A percentile compares a stretch with the other conserved stretches of the same genome.
Conservation (phyloP, 2,329 filamentous ascomycete species). For the Xylogone sp. region DNA sequence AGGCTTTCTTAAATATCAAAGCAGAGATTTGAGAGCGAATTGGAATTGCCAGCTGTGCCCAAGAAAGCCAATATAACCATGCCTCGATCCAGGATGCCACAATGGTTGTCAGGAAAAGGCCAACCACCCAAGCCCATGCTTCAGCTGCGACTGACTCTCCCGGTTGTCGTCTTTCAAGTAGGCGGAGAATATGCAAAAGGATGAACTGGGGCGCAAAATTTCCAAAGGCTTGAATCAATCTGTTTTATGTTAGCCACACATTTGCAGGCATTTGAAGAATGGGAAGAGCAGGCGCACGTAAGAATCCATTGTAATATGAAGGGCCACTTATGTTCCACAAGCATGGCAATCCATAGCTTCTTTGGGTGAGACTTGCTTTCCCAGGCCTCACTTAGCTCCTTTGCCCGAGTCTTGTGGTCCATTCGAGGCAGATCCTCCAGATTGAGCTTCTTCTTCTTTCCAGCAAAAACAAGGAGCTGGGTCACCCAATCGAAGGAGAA, state of each 20-base stretch:
- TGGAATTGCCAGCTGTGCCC: constrained; percentile 59
- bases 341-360: constrained; percentile 57
- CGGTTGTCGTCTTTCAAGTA: constrained; percentile 53
- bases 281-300: constrained; percentile 35
- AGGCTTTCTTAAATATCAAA: constrained; percentile 72
- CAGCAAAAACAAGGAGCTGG: constrained; percentile 49
- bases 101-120: constrained; percentile 57
- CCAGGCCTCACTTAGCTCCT: constrained; percentile 48
- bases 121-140: constrained; percentile 66
- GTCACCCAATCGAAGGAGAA: constrained; percentile 65
- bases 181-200: constrained; percentile 60
- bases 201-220: constrained; percentile 69
- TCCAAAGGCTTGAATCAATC: constrained; percentile 22
- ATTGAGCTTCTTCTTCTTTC: constrained; percentile 56
- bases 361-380: constrained; percentile 38
- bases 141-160: constrained; percentile 44
- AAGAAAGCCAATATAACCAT: constrained; percentile 64
- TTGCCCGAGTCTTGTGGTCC: constrained; percentile 49
- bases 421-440: constrained; percentile 59
- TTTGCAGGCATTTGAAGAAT: constrained; percentile 24
- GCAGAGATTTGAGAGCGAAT: constrained; percentile 67
- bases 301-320: constrained; percentile 58
- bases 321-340: constrained; percentile 51
- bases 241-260: background rate
- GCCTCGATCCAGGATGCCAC: constrained; percentile 53